These are phyloP conservation scores for Starmera amethionina DNA, from an alignment of 805 yeast genomes.

Conservation along the genomic window DNA sequence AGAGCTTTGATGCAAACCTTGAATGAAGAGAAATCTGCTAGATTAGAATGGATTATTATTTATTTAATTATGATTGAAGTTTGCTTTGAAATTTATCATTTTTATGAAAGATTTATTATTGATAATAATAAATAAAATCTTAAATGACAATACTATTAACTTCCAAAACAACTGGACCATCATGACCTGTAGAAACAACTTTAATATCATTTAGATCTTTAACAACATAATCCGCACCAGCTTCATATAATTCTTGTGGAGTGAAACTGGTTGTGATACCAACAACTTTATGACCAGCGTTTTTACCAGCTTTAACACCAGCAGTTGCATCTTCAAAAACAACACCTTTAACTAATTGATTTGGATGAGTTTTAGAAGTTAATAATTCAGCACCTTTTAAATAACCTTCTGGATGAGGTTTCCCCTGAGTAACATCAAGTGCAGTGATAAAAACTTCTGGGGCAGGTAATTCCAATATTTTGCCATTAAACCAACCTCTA, in stretches of 20 bases:
- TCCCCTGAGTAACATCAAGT: slow-evolving; percentile 68
- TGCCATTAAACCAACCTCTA: slow-evolving; percentile 55
- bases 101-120: slow-evolving; percentile 40
- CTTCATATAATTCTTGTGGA: slow-evolving; percentile 44
- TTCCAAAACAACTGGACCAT: slow-evolving; percentile 16
- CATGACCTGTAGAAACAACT: slow-evolving; percentile 8
- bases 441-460: slow-evolving; percentile 80
- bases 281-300: slow-evolving; percentile 72
- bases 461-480: slow-evolving; percentile 40
- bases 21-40: slow-evolving; percentile 64
- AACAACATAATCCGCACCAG: slow-evolving; percentile 77
- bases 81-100: slow-evolving; percentile 68
- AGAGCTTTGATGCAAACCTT: slow-evolving; percentile 65
- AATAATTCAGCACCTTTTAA: slow-evolving; percentile 38
- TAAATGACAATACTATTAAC: slow-evolving; percentile 13
- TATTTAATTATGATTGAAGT: slow-evolving; percentile 79
- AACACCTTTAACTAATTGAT: slow-evolving; percentile 32
- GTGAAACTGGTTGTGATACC: slow-evolving; percentile 47
- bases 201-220: slow-evolving; percentile 42
- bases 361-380: slow-evolving; percentile 18
- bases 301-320: slow-evolving; percentile 75
- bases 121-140: too few species aligned
- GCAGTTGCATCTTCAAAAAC: slow-evolving; percentile 90
- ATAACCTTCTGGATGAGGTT: slow-evolving; percentile 85
- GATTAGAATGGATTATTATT: slow-evolving; percentile 85